A percentile compares a stretch with the other conserved stretches of the same genome.
phyloP scores from a whole-genome alignment of 495 filamentous ascomycete genomes.

The Penicillium angulare region DNA sequence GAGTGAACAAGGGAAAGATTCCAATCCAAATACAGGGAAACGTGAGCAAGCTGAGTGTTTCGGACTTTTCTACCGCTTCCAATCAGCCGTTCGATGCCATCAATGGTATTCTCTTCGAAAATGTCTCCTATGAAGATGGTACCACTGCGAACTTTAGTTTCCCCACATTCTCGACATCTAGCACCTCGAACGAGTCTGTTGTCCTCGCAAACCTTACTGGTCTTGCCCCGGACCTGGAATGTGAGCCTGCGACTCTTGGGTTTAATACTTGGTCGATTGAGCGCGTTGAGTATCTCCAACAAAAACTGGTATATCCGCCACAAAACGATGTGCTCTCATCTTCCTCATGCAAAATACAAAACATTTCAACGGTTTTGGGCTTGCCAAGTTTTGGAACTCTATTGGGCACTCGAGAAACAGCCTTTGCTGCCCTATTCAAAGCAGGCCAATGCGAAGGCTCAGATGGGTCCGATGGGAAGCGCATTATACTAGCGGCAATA shows the following conservation, averaged over 20 bases:
- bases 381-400: not conserved
- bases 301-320: not conserved
- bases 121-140: conserved; percentile 8
- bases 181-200: not conserved
- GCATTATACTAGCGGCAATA: not conserved
- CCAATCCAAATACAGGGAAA: conserved; percentile 1
- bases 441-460: not conserved
- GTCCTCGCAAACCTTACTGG: conserved; percentile 14
- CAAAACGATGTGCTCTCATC: not conserved
- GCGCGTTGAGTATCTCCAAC: not conserved
- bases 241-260: conserved; percentile 1
- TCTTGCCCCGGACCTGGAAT: conserved; percentile 15
- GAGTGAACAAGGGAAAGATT: not conserved
- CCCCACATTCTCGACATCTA: conserved; percentile 10
- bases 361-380: not conserved
- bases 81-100: conserved; percentile 2
- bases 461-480: not conserved
- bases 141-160: conserved; percentile 5
- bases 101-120: conserved; percentile 9
- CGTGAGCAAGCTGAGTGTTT: not conserved
- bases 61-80: not conserved
- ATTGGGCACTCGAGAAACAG: not conserved
- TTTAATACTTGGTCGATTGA: not conserved
- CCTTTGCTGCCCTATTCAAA: not conserved
- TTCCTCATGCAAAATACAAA: conserved; percentile 5